Conservation (phyloP, 164 flowering plant genomes). For the Berberis thunbergii region DNA sequence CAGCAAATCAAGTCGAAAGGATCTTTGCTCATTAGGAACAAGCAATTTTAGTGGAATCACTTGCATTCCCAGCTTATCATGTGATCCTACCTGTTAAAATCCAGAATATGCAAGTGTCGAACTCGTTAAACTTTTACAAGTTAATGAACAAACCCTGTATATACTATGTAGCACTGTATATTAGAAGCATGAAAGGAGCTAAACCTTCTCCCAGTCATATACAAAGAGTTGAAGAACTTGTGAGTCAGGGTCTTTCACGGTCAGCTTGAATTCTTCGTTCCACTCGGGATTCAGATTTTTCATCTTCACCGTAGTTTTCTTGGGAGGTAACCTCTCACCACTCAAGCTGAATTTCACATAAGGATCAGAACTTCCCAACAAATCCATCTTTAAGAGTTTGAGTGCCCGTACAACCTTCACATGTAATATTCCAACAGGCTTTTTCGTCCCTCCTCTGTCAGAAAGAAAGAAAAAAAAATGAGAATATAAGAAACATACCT, state of each 20-base stretch:
- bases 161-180: background rate
- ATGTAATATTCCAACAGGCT: constrained; percentile 67
- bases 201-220: constrained; percentile 80
- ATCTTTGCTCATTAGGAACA: constrained; percentile 37
- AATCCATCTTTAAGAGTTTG: constrained; percentile 53
- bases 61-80: constrained; percentile 84
- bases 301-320: constrained; percentile 54
- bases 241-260: constrained; percentile 51
- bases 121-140: background rate
- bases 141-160: background rate
- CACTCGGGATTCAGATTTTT: constrained; percentile 62
- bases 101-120: background rate
- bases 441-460: constrained; percentile 34
- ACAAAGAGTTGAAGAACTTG: constrained; percentile 57
- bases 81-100: constrained; percentile 44
- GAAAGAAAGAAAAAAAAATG: constrained; percentile 3
- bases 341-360: constrained; percentile 56
- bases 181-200: constrained; percentile 5
- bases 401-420: constrained; percentile 54
- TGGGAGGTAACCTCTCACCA: constrained; percentile 45
- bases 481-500: background rate
- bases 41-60: constrained; percentile 47
- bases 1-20: constrained; percentile 44
- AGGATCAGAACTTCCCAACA: constrained; percentile 71
- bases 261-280: constrained; percentile 64